Percentiles rank a stretch among this genome's conserved stretches.
Conservation (phyloP, 108 stramenopile species). For the Nitzschia palea region DNA sequence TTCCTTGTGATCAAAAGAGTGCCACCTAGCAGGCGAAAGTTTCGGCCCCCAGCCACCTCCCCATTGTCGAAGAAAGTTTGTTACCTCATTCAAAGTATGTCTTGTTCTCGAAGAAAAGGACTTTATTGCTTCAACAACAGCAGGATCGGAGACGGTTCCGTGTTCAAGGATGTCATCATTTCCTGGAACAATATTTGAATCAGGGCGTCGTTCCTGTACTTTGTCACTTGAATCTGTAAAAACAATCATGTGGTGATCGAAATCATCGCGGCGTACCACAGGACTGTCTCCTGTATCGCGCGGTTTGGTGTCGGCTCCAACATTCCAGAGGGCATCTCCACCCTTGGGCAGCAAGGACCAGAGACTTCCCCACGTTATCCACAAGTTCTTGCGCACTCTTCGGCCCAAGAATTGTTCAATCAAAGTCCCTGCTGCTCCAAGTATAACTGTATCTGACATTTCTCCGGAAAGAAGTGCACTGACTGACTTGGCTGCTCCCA, state of each 20-base stretch:
- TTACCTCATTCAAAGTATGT: conserved; percentile 22
- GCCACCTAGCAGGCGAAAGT: conserved; percentile 30
- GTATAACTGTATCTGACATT: conserved; percentile 79
- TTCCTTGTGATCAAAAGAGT: conserved; percentile 40
- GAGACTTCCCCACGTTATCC: conserved; percentile 72
- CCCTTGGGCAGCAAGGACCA: conserved; percentile 88
- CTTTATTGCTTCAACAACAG: conserved; percentile 7
- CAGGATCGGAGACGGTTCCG: neutral
- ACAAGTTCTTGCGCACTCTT: conserved; percentile 60
- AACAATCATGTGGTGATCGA: conserved; percentile 13
- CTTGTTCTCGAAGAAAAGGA: conserved; percentile 12
- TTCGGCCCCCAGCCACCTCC: conserved; percentile 63
- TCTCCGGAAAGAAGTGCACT: conserved; percentile 84
- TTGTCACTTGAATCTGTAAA: conserved; percentile 1
- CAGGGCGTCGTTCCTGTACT: neutral
- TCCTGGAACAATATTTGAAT: neutral
- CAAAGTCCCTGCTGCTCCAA: conserved; percentile 57
- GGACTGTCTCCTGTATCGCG: neutral
- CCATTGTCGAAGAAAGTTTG: conserved; percentile 53
- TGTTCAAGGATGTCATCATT: conserved; percentile 5
- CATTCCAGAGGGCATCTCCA: conserved; percentile 77
- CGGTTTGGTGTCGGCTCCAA: conserved; percentile 50
- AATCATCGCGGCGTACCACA: neutral
- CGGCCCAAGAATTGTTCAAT: conserved; percentile 77
- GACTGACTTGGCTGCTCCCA: conserved; percentile 82